phyloP scores from a whole-genome alignment of 139 green algal genomes.

The Chlamydomonas schloesseri region DNA sequence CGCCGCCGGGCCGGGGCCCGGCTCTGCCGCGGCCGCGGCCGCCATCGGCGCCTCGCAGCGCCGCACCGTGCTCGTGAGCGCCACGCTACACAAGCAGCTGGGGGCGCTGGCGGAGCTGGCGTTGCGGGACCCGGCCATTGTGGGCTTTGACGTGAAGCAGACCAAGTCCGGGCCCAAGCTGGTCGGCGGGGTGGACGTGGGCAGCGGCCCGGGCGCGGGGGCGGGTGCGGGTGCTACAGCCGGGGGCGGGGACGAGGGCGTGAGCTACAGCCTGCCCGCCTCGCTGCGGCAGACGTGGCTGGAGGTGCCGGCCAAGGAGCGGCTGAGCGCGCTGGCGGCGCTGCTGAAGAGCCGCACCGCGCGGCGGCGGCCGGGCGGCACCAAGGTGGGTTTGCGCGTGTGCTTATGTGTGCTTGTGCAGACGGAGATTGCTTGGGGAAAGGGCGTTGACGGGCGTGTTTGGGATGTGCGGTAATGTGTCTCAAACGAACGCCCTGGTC shows the following conservation, averaged over 20 bases:
- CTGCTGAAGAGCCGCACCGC: constrained; percentile 52
- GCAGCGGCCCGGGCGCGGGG: neutral
- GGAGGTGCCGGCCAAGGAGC: constrained; percentile 84
- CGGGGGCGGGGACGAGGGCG: neutral
- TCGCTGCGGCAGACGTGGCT: constrained; percentile 84
- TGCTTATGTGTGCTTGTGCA: no score
- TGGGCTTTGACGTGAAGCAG: constrained; percentile 75
- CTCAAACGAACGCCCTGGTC: no score
- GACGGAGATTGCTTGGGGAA: no score
- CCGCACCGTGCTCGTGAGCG: constrained; percentile 87
- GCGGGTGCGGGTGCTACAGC: neutral
- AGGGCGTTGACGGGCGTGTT: no score
- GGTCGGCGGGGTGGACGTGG: neutral
- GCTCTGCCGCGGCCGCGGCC: neutral
- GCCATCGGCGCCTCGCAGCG: neutral
- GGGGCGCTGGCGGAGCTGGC: constrained; percentile 74
- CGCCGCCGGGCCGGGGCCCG: neutral
- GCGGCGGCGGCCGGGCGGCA: constrained; percentile 28
- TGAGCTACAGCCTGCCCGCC: constrained; percentile 77
- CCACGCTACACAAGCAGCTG: constrained; percentile 86
- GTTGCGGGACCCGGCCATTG: constrained; percentile 73
- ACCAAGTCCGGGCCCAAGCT: no score
- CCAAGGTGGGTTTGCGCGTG: constrained; percentile 80
- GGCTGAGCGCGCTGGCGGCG: constrained; percentile 82
- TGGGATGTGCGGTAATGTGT: no score